Evolutionary conservation across 2,329 filamentous ascomycete species (phyloP).

Genomic region (Penicillium sp.): DNA sequence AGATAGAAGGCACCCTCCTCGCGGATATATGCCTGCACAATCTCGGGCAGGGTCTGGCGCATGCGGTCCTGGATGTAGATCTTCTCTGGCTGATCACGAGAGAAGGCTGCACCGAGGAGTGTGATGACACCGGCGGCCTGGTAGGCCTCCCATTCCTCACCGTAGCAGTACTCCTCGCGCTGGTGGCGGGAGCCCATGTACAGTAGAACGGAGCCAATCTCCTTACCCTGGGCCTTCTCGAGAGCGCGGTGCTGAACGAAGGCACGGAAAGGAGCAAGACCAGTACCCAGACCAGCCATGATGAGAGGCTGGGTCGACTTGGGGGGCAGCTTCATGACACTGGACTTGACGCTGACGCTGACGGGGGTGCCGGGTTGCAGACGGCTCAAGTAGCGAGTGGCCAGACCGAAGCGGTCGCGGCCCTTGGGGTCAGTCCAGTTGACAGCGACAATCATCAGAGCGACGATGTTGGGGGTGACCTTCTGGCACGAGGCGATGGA

Average conservation of each 20-base stretch:
- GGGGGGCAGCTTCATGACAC: conserved; percentile 96
- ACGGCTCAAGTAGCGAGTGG: conserved; percentile 82
- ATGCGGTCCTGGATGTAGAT: conserved; percentile 99
- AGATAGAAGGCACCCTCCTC: conserved; percentile 95
- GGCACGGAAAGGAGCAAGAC: conserved; percentile 97
- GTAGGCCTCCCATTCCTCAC: conserved; percentile 99
- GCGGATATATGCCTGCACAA: conserved; percentile 81
- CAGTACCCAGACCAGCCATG: conserved; percentile 98
- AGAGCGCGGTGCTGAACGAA: conserved; percentile 98
- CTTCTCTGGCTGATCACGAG: conserved; percentile 94
- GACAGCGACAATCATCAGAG: conserved; percentile 96
- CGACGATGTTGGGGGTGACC: conserved; percentile 84
- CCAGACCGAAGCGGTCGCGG: conserved; percentile 88
- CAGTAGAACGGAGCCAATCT: conserved; percentile 88
- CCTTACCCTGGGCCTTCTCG: conserved; percentile 96
- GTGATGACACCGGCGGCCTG: conserved; percentile 94
- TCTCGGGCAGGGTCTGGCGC: conserved; percentile 81
- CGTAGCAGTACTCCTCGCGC: conserved; percentile 97
- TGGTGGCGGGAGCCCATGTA: conserved; percentile 98
- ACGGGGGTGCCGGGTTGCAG: conserved; percentile 76
- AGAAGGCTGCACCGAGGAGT: conserved; percentile 89
- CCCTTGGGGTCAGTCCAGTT: conserved; percentile 90
- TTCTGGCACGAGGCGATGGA: conserved; percentile 98
- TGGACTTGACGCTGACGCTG: conserved; percentile 94
- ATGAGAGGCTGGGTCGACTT: conserved; percentile 90